phyloP scores from a whole-genome alignment of 2,329 filamentous ascomycete species.

The Hypoxylon sp. region DNA sequence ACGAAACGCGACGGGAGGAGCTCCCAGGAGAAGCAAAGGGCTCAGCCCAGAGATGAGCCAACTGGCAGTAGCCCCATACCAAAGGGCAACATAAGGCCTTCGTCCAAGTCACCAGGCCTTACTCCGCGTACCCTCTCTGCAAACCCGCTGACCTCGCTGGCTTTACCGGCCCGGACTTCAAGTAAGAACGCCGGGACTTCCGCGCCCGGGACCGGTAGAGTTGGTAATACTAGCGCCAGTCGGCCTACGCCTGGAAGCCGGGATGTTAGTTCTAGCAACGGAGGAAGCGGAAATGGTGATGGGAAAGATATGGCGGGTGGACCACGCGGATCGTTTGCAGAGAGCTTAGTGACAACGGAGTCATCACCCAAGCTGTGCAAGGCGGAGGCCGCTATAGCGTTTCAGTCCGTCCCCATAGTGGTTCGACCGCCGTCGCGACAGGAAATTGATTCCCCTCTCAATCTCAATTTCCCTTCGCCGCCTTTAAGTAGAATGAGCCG shows the following conservation, averaged over 20 bases:
- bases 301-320: slow-evolving; percentile 16
- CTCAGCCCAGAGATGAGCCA: slow-evolving; percentile 1
- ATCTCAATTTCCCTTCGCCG: slow-evolving; percentile 39
- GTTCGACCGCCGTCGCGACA: slow-evolving; percentile 38
- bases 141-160: slow-evolving; percentile 18
- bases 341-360: slow-evolving; percentile 51
- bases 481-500: slow-evolving; percentile 20
- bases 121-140: slow-evolving; percentile 10
- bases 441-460: slow-evolving; percentile 37
- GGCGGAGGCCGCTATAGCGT: slow-evolving; percentile 50
- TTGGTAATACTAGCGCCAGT: neutral
- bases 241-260: slow-evolving; percentile 19
- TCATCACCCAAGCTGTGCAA: slow-evolving; percentile 51
- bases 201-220: neutral
- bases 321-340: slow-evolving; percentile 47
- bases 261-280: slow-evolving; percentile 17
- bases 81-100: neutral
- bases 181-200: slow-evolving; percentile 37
- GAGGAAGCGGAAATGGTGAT: slow-evolving; percentile 6
- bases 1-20: neutral
- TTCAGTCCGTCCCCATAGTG: slow-evolving; percentile 48
- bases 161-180: slow-evolving; percentile 41
- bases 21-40: slow-evolving; percentile 12
- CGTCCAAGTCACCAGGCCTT: slow-evolving; percentile 4
- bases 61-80: neutral